Evolutionary conservation across 2,329 filamentous ascomycete genomes (phyloP).

Genomic region (Sporothrix euskadiensis): DNA sequence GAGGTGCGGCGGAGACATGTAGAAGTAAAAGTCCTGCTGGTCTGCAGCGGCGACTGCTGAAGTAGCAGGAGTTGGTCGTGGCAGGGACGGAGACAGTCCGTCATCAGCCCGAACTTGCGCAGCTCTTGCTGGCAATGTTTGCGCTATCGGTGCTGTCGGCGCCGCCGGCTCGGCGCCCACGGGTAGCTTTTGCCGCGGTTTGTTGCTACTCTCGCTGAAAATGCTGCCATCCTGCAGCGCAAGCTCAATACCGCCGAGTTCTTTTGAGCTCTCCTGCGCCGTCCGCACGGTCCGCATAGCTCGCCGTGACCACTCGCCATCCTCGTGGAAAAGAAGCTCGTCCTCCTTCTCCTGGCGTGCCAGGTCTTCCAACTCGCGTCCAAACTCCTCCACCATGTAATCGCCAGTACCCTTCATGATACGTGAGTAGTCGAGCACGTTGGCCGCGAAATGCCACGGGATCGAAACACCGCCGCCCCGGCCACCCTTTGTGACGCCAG

Average conservation of each 20-base stretch:
- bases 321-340: slow-evolving; percentile 85
- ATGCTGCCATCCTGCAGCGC: slow-evolving; percentile 32
- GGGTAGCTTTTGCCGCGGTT: background rate
- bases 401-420: slow-evolving; percentile 92
- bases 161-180: slow-evolving; percentile 24
- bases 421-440: slow-evolving; percentile 85
- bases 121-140: background rate
- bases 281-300: slow-evolving; percentile 74
- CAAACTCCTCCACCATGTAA: slow-evolving; percentile 81
- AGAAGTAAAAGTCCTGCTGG: slow-evolving; percentile 73
- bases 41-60: slow-evolving; percentile 26
- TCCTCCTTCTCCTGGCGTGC: slow-evolving; percentile 80
- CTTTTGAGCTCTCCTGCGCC: slow-evolving; percentile 70
- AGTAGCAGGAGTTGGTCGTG: slow-evolving; percentile 1
- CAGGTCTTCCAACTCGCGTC: slow-evolving; percentile 74
- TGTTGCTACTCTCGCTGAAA: background rate
- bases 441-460: slow-evolving; percentile 92
- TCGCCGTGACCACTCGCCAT: slow-evolving; percentile 87
- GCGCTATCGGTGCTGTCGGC: background rate
- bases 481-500: slow-evolving; percentile 46
- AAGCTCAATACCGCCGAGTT: slow-evolving; percentile 43
- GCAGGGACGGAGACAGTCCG: slow-evolving; percentile 28
- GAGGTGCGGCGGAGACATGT: slow-evolving; percentile 81
- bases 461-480: slow-evolving; percentile 45
- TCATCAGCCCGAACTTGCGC: slow-evolving; percentile 5